phyloP scores from a whole-genome alignment of 1,284 basidiomycete genomes.

The Naganishia sp. region DNA sequence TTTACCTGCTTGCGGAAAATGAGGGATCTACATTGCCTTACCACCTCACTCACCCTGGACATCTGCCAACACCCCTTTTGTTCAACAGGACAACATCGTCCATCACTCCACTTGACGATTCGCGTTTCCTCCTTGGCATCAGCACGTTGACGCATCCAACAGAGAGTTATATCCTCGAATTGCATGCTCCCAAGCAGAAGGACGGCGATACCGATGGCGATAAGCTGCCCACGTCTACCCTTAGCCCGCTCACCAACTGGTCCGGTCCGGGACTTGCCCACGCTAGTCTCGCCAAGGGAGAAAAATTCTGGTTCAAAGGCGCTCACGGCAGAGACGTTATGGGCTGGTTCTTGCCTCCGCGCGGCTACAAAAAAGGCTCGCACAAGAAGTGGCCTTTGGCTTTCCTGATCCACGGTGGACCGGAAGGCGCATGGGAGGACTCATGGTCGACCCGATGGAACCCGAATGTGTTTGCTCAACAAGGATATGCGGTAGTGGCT shows the following conservation, averaged over 20 bases:
- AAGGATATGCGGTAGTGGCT: constrained; percentile 73
- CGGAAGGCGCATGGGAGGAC: constrained; percentile 78
- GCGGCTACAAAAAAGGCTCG: constrained; percentile 65
- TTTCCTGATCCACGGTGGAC: constrained; percentile 59
- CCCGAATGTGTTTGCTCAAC: constrained; percentile 60
- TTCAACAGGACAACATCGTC: constrained; percentile 44
- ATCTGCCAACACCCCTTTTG: constrained; percentile 45
- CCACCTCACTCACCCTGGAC: constrained; percentile 42
- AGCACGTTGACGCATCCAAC: constrained; percentile 69
- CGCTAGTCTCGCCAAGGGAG: constrained; percentile 63
- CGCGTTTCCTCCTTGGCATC: constrained; percentile 38
- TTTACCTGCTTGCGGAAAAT: constrained; percentile 76
- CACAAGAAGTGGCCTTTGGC: constrained; percentile 68
- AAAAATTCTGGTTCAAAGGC: constrained; percentile 84
- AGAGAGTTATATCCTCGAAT: constrained; percentile 64
- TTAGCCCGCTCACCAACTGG: constrained; percentile 64
- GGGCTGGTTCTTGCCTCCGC: constrained; percentile 78
- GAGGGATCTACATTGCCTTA: constrained; percentile 58
- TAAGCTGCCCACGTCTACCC: constrained; percentile 46
- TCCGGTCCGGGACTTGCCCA: constrained; percentile 59
- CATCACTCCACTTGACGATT: constrained; percentile 36
- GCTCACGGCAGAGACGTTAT: constrained; percentile 70
- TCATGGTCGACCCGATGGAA: constrained; percentile 87
- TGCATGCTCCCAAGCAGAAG: constrained; percentile 36
- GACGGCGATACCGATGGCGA: constrained; percentile 37